Percentiles rank a stretch among this genome's conserved stretches.
Conservation (phyloP, 495 filamentous ascomycete species). For the Letharia columbiana region DNA sequence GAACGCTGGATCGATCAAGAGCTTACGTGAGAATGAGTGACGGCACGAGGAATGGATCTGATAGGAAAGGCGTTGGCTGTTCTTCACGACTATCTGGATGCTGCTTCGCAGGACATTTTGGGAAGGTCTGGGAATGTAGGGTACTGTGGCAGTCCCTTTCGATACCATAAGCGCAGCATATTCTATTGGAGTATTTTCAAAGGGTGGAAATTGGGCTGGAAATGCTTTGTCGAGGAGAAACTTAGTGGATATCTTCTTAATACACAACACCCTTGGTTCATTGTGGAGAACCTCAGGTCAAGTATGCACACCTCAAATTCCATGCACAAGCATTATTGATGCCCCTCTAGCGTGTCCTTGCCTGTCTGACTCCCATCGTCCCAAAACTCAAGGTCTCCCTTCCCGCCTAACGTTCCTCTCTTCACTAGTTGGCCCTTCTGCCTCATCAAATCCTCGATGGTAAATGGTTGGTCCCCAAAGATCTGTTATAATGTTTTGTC, state of each 20-base stretch:
- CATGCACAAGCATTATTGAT: background rate
- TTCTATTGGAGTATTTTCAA: background rate
- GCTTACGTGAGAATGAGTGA: slow-evolving; percentile 14
- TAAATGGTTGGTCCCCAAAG: slow-evolving; percentile 57
- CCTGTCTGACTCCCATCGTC: slow-evolving; percentile 27
- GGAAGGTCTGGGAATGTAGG: background rate
- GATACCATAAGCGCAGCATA: background rate
- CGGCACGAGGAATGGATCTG: background rate
- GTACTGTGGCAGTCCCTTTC: background rate
- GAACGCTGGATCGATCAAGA: slow-evolving; percentile 5
- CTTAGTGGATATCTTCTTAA: background rate
- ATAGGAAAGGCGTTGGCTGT: background rate
- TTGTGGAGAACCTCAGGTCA: background rate
- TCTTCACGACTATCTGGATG: background rate
- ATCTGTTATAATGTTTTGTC: slow-evolving; percentile 31
- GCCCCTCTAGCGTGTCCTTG: background rate
- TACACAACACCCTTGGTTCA: background rate
- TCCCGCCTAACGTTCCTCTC: slow-evolving; percentile 37
- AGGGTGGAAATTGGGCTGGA: background rate
- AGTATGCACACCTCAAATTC: background rate
- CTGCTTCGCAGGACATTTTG: background rate
- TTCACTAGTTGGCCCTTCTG: slow-evolving; percentile 58
- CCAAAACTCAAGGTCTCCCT: slow-evolving; percentile 47
- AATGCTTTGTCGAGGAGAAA: background rate
- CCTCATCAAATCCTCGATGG: slow-evolving; percentile 62